Evolutionary conservation across 1,139 yeast genomes (phyloP), one percentile per base, ranked within the genome.

Genomic region (Arxiozyma bovina): DNA sequence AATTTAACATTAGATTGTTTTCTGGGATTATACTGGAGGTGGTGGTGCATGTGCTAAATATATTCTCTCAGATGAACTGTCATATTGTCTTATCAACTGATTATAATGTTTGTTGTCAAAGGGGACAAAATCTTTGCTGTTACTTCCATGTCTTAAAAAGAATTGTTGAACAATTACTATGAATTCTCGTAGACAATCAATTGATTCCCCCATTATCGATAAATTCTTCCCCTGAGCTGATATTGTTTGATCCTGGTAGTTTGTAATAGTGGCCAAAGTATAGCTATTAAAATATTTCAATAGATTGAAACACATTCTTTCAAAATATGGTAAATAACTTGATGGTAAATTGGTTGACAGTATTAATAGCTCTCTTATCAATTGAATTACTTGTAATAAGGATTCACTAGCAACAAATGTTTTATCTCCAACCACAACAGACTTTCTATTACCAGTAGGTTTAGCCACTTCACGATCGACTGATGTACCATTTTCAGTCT

Each of bases 401-500:
- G 75, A 64, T n/a, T 68, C 66, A 57, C 73, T 70, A 3, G 76
- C 74, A 30, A 73, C 76, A 63, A 72, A 73, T 0, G 75, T 72
- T 54, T 73, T 73, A 51, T 73, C 74, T 12, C 72, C 74, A 44
- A 73, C 73, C 44, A 73, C 74, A 48, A 73, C 72, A 1, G 75
- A 73, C 60, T 73, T 70, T 53, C 72, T 68, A 53, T 71, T 72
- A 12, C 75, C 73, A 12, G 23, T 38, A 17, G 49, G 41, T 43
- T 51, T 45, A 15, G 27, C 15, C 1, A 7, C 9, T 21, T 22
- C 15, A 23, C 27, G 23, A 20, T 30, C 18, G 7, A 15, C 30
- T 18, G n/a, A 17, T 42, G 27, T 34, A 41, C 41, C 41, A 18
- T 23, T 43, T 42, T 27, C 17, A 34, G 45, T 21, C 22, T 49